Evolutionary conservation across 768 basidiomycete species (phyloP).

Genomic region (Calocybe cyanea): DNA sequence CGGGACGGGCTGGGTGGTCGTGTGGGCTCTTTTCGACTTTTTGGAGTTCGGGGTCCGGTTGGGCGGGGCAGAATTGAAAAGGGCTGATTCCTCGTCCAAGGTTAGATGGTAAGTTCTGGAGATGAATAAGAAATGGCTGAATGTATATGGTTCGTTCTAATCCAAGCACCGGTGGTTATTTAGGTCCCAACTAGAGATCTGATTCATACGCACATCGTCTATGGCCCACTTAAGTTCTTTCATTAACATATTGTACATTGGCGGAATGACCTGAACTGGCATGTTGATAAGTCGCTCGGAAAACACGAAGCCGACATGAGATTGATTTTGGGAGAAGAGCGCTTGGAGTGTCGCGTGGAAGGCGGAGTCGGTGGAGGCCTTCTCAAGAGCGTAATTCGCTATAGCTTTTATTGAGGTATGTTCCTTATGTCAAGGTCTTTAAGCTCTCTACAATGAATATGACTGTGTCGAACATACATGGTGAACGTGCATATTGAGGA

Average conservation of each 20-base stretch:
- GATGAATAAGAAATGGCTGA: slow-evolving; percentile 72
- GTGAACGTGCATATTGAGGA: slow-evolving; percentile 72
- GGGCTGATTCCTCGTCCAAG: slow-evolving; percentile 58
- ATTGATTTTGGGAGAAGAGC: slow-evolving; percentile 46
- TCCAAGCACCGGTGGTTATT: neutral
- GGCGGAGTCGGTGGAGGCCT: slow-evolving; percentile 44
- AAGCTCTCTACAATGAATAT: neutral
- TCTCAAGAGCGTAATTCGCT: slow-evolving; percentile 60
- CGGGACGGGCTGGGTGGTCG: slow-evolving; percentile 16
- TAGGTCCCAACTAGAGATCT: neutral
- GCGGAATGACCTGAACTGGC: slow-evolving; percentile 89
- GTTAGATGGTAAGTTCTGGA: slow-evolving; percentile 78
- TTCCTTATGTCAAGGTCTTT: slow-evolving; percentile 40
- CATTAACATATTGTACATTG: slow-evolving; percentile 86
- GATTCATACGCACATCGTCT: slow-evolving; percentile 46
- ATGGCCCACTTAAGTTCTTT: slow-evolving; percentile 78
- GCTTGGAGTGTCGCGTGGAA: slow-evolving; percentile 52
- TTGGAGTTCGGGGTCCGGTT: slow-evolving; percentile 26
- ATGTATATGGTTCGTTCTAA: slow-evolving; percentile 60
- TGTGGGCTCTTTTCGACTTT: slow-evolving; percentile 30
- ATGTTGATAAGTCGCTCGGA: slow-evolving; percentile 92
- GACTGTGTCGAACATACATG: slow-evolving; percentile 37
- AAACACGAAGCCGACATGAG: slow-evolving; percentile 78
- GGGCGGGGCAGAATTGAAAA: slow-evolving; percentile 38
- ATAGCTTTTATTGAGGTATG: slow-evolving; percentile 70